Evolutionary conservation across 495 filamentous ascomycete species (phyloP).

Genomic region (Penicillium dipodomyicola): DNA sequence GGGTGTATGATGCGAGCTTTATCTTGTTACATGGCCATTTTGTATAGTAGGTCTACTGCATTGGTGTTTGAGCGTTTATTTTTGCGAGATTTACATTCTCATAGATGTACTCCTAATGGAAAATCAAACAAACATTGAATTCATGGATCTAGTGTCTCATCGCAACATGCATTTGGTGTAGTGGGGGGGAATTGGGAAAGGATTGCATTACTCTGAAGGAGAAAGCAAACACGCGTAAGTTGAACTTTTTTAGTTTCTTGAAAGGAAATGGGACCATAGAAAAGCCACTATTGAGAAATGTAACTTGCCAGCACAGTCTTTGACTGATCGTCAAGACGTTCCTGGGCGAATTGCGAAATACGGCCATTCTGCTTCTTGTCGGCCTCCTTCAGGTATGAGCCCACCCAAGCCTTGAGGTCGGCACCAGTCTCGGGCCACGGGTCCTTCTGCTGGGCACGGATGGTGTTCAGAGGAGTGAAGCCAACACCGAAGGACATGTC

Average conservation of each 20-base stretch:
- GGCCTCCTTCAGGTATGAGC: slow-evolving; percentile 63
- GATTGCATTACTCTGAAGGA: neutral
- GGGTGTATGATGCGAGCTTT: neutral
- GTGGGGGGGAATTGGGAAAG: neutral
- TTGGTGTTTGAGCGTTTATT: slow-evolving; percentile 1
- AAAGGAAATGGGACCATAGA: neutral
- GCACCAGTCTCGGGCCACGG: slow-evolving; percentile 74
- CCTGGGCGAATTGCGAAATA: slow-evolving; percentile 55
- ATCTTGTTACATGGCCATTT: neutral
- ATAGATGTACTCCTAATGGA: neutral
- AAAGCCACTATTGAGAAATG: slow-evolving; percentile 39
- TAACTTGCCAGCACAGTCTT: slow-evolving; percentile 55
- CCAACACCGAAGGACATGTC: slow-evolving; percentile 92
- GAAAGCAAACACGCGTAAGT: neutral
- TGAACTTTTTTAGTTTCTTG: slow-evolving; percentile 10
- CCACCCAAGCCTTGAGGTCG: slow-evolving; percentile 78
- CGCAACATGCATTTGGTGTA: slow-evolving; percentile 11
- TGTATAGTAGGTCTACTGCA: neutral
- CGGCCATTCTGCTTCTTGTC: slow-evolving; percentile 54
- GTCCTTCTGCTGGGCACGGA: slow-evolving; percentile 65
- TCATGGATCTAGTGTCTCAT: slow-evolving; percentile 18
- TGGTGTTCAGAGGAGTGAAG: slow-evolving; percentile 88
- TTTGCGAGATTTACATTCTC: neutral
- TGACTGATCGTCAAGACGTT: slow-evolving; percentile 56
- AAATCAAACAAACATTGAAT: slow-evolving; percentile 10